Evolutionary conservation across 228 moss, liverwort and hornwort species (phyloP).

Genomic region (Sphagnum magellanicum): DNA sequence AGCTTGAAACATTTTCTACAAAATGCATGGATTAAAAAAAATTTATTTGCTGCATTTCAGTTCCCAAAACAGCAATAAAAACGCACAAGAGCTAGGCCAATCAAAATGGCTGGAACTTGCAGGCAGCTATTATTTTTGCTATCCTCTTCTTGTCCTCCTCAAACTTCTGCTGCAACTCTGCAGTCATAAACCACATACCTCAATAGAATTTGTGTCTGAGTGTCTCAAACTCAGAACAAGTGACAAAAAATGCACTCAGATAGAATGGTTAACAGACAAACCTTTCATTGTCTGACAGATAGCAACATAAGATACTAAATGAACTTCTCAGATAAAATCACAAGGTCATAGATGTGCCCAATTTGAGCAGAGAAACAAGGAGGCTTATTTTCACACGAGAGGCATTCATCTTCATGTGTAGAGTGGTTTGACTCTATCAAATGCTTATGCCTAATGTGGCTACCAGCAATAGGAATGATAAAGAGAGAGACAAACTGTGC

Average conservation of each 20-base stretch:
- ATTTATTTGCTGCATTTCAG: too few species aligned
- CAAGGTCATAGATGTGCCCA: too few species aligned
- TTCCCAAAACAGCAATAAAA: not conserved
- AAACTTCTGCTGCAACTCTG: constrained; percentile 84
- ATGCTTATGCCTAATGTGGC: too few species aligned
- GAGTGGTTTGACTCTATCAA: too few species aligned
- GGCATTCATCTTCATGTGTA: too few species aligned
- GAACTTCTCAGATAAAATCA: not conserved
- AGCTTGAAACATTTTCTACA: too few species aligned
- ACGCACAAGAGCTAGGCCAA: not conserved
- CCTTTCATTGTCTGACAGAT: too few species aligned
- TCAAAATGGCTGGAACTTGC: constrained; percentile 81
- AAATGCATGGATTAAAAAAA: too few species aligned
- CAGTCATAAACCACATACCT: not conserved
- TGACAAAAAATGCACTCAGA: too few species aligned
- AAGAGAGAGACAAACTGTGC: not conserved
- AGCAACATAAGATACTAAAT: not conserved
- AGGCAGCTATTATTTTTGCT: constrained; percentile 74
- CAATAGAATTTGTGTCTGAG: not conserved
- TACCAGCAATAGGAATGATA: too few species aligned
- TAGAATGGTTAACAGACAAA: not conserved
- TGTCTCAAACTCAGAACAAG: not conserved
- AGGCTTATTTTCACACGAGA: too few species aligned
- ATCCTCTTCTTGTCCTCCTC: constrained; percentile 79
- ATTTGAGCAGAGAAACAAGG: too few species aligned